phyloP scores from a whole-genome alignment of 805 yeast genomes.

The Myxozyma geophila region DNA sequence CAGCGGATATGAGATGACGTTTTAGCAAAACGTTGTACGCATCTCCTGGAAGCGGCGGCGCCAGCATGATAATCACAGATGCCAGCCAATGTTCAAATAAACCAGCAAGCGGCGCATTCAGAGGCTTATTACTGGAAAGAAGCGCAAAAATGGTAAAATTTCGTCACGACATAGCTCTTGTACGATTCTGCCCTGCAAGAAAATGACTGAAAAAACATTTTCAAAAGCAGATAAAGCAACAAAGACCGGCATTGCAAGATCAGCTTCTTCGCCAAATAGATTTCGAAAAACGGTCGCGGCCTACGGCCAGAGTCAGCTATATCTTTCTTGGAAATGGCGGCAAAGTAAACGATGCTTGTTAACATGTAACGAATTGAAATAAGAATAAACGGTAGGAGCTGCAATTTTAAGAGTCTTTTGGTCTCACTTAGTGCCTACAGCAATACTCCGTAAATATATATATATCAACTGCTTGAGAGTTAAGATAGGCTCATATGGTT shows the following conservation, averaged over 20 bases:
- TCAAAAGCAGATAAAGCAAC: neutral
- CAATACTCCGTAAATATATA: neutral
- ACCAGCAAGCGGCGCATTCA: neutral
- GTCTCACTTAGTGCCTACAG: conserved; percentile 1
- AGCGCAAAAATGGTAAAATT: neutral
- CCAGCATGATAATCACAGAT: conserved; percentile 2
- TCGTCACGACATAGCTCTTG: neutral
- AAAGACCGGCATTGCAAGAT: conserved; percentile 2
- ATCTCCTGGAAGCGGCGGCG: conserved; percentile 1
- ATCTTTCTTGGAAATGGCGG: conserved; percentile 1
- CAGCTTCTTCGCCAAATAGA: neutral
- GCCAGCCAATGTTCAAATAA: conserved; percentile 1
- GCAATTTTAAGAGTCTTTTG: neutral
- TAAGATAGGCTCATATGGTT: neutral
- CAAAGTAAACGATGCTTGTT: neutral
- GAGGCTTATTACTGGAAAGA: neutral
- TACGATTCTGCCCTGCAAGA: conserved; percentile 3
- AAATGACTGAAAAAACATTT: neutral
- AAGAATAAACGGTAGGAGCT: neutral
- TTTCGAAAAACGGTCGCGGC: neutral
- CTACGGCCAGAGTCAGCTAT: conserved; percentile 3
- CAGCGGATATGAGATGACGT: conserved; percentile 4
- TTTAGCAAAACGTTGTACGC: neutral
- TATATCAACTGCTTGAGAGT: neutral
- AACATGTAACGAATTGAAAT: neutral